Conservation (phyloP, 2,329 filamentous ascomycete species). For the Colletotrichum sublineola region DNA sequence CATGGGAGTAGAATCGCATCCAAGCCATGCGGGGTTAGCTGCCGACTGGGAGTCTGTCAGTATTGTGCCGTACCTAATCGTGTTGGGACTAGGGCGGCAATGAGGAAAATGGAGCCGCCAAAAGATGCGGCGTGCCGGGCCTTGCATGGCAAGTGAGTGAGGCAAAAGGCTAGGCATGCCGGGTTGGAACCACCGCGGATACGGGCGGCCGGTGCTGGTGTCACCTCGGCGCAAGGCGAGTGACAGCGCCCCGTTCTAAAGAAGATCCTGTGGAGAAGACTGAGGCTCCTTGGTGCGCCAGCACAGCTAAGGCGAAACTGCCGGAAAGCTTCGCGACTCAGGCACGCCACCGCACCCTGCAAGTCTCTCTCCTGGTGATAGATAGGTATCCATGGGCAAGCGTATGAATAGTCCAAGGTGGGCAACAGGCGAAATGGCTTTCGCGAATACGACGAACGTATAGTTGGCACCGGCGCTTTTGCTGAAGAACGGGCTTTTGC, state of each 20-base stretch:
- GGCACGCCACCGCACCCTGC: conserved; percentile 14
- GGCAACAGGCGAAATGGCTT: background rate
- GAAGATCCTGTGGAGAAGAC: conserved; percentile 33
- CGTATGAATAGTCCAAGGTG: background rate
- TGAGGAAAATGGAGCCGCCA: conserved; percentile 6
- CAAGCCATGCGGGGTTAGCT: conserved; percentile 20
- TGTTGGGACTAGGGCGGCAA: conserved; percentile 27
- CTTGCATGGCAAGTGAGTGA: conserved; percentile 21
- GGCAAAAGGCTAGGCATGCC: conserved; percentile 27
- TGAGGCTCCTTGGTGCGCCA: conserved; percentile 4
- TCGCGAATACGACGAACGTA: background rate
- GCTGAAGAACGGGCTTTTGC: background rate
- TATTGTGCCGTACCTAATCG: conserved; percentile 23
- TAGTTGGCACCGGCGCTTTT: background rate
- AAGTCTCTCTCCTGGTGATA: background rate
- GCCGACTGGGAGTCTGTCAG: conserved; percentile 25
- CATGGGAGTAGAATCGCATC: background rate
- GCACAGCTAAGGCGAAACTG: conserved; percentile 6
- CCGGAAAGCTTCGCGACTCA: conserved; percentile 30
- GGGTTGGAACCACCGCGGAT: conserved; percentile 17
- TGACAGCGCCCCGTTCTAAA: conserved; percentile 28
- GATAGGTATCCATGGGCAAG: background rate
- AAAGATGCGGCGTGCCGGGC: conserved; percentile 19
- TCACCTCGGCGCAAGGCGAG: conserved; percentile 28
- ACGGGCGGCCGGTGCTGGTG: conserved; percentile 37